Base-by-base conservation (phyloP, 2,329 filamentous ascomycete genomes). In the Colletotrichum falcatum region DNA sequence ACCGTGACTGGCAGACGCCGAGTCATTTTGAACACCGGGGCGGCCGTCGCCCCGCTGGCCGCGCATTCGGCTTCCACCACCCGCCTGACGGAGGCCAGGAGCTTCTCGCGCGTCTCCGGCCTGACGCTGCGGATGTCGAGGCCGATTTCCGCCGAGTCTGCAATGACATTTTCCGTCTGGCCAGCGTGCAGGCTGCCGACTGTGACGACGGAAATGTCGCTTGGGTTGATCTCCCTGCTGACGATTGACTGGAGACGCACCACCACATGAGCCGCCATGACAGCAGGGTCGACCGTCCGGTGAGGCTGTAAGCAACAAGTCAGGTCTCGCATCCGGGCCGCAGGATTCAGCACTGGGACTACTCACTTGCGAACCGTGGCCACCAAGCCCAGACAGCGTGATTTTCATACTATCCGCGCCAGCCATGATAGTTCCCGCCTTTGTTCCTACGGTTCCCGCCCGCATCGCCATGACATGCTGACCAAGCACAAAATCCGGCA, bases 41-140 rank as follows among this genome's bases (percentile, higher is more conserved):
- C 76, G 54, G 79, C 74, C 0, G 81, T 78, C 0, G 82, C 82
- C 2, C 84, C 84, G 4, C 81, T 81, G 0, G 88, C 89, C 5
- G 77, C 67, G 30, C 85, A 85, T 73, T 91, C 89, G 0, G 86
- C 85, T 16, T 84, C 78, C 0, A 91, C 82, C 16, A 87, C 81
- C 1, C 81, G 75, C 63, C 76, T 74, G 16, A 86, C 81, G 0
- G 80, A 74, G 0, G 74, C 74, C 12, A 82, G 60, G 0, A 86
- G 74, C 2, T 75, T 76, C 12, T 80, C 75, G 0, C 83, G 77
- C 0, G 79, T 79, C 0, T 77, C 76, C 0, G 72, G 66, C 0
- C 75, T 74, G 7, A 79, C 79, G 3, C 78, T 81, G 16, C 84
- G 77, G 0, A 84, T 79, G 65, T 82, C 81, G 5, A 87, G 67